Evolutionary conservation across 805 yeast genomes (phyloP).

Genomic region (Ogataea salicorniae): DNA sequence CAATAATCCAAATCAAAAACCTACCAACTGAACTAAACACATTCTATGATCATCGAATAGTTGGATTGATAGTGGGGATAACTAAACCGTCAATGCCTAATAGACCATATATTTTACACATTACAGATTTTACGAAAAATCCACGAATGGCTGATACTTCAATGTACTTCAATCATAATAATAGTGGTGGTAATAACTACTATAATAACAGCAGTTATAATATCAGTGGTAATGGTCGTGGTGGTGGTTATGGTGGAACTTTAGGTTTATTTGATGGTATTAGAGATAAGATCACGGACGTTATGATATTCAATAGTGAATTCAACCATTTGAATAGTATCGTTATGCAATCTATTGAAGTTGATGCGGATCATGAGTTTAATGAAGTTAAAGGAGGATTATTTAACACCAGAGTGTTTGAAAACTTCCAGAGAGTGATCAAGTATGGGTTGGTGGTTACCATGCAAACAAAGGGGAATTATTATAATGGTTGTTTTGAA

Average conservation of each 20-base stretch:
- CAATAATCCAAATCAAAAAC: not conserved
- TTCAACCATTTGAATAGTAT: too few relatives aligned
- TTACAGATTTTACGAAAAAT: conserved; percentile 19
- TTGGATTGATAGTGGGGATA: conserved; percentile 20
- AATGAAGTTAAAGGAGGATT: not conserved
- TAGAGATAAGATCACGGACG: too few relatives aligned
- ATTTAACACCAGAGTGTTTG: not conserved
- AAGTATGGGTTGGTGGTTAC: conserved; percentile 6
- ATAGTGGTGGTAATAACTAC: not conserved
- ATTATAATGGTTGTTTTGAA: conserved; percentile 5
- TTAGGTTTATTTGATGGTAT: too few relatives aligned
- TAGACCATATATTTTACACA: conserved; percentile 16
- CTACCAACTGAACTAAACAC: conserved; percentile 3
- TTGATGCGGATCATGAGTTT: not conserved
- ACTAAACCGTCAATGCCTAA: conserved; percentile 7
- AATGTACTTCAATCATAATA: not conserved
- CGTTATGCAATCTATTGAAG: too few relatives aligned
- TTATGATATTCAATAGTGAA: too few relatives aligned
- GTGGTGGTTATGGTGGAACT: too few relatives aligned
- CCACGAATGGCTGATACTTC: not conserved
- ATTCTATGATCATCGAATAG: conserved; percentile 7
- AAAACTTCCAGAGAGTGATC: not conserved
- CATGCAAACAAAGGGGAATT: conserved; percentile 6
- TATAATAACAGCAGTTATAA: not conserved
- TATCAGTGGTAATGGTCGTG: not conserved